Evolutionary conservation across 192 early-diverging fungal genomes (phyloP), one percentile per base, ranked within the genome.

Genomic region (Dispira simplex): DNA sequence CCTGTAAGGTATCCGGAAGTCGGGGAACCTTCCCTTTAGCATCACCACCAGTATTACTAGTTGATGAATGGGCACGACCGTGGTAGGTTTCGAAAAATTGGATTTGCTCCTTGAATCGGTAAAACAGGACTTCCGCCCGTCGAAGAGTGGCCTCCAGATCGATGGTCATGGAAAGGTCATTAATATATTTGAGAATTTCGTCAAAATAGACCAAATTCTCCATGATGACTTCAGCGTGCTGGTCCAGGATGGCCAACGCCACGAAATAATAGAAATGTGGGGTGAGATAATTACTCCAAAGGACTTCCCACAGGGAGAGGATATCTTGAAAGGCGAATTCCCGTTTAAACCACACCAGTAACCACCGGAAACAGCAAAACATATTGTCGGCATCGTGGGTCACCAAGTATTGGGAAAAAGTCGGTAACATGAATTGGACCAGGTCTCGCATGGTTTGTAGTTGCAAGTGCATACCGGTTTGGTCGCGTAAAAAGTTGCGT

Each of bases 321-420:
- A 89, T 77, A 46, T 97, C 87, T 5, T 83, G 78, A 79, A 91
- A 96, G 64, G 80, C 73, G 65, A 98, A 97, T 72, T 99, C 97
- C 51, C 97, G 85, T 72, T 99, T 99, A 71, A 95, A 99, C 77
- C 89, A 89, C 32, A 99, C 84, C 45, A 99, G 68, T 20, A 99
- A 76, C 95, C 95, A 99, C 44, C 97, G 88, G 79, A 97, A 99
- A 73, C 94, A 97, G 71, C 86, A 93, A 68, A 99, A 99, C 65
- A 99, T 78, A 72, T 99, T 95, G 60, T 83, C 76, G 1, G 89
- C 84, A 45, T 97, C 94, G 62, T 66, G 67, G 65, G 71, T 67
- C 77, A 82, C 83, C 54, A 99, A 73, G 64, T 94, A 92, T 62
- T 79, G 75, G 75, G 87, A 90, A 20, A 99, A 74, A 20, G 67